phyloP scores from a whole-genome alignment of 2,329 filamentous ascomycete genomes.

The Colletotrichum spaethianum region DNA sequence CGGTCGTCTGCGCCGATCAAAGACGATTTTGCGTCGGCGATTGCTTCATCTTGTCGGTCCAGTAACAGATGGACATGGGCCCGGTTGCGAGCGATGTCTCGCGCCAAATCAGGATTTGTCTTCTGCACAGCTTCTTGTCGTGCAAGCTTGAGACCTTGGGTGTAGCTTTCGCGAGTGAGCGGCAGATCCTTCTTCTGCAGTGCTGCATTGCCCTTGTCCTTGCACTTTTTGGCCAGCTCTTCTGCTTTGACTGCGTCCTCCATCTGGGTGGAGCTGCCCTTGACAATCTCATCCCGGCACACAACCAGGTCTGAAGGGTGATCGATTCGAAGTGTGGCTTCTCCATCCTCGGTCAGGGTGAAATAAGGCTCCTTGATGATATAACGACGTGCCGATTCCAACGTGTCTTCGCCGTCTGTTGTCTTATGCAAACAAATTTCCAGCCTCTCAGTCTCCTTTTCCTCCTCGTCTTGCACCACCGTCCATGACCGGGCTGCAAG shows the following conservation, averaged over 20 bases:
- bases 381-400: constrained; percentile 53
- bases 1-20: constrained; percentile 42
- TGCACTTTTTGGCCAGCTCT: constrained; percentile 43
- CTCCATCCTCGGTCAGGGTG: constrained; percentile 56
- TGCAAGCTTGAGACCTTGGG: constrained; percentile 44
- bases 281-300: constrained; percentile 2
- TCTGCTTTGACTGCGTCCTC: constrained; percentile 1
- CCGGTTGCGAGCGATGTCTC: constrained; percentile 52
- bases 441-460: constrained; percentile 47
- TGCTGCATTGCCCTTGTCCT: constrained; percentile 49
- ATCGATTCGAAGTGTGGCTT: constrained; percentile 55
- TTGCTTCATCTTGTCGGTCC: constrained; percentile 50
- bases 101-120: constrained; percentile 40
- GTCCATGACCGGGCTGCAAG: constrained; percentile 49
- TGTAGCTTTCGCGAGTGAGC: constrained; percentile 47
- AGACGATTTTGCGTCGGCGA: constrained; percentile 49
- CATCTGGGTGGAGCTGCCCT: neutral
- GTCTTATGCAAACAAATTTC: constrained; percentile 53
- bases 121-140: constrained; percentile 9
- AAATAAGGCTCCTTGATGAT: constrained; percentile 66
- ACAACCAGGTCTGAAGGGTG: constrained; percentile 51
- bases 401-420: constrained; percentile 49
- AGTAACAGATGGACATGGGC: constrained; percentile 51
- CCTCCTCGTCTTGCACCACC: constrained; percentile 48
- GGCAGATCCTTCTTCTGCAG: constrained; percentile 44